These are phyloP conservation scores for Onygenales sp. DNA, from an alignment of 2,329 filamentous ascomycete genomes.

Conservation along the genomic window DNA sequence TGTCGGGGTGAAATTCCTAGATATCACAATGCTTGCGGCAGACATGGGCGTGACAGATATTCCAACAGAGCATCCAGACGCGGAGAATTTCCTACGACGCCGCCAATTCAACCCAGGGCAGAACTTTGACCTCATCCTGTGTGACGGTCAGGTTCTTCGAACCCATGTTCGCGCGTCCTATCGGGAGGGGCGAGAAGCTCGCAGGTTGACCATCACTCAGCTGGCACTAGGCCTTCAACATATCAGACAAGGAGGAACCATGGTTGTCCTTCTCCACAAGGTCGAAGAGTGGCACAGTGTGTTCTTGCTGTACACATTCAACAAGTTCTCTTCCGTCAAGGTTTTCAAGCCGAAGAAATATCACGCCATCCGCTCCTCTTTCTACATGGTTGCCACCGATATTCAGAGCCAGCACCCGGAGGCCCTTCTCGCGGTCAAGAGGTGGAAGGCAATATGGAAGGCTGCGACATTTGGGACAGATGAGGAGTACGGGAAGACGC, in stretches of 20 bases:
- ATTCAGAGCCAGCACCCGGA: conserved; percentile 26
- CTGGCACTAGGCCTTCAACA: conserved; percentile 39
- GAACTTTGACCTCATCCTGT: conserved; percentile 32
- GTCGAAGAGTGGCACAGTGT: conserved; percentile 34
- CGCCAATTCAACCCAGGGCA: conserved; percentile 9
- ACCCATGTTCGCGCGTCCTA: conserved; percentile 26
- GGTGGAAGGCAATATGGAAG: conserved; percentile 37
- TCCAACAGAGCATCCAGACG: conserved; percentile 15
- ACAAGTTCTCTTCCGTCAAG: conserved; percentile 31
- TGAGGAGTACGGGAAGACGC: background rate
- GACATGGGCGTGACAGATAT: conserved; percentile 3
- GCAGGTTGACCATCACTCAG: conserved; percentile 29
- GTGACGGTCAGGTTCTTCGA: conserved; percentile 40
- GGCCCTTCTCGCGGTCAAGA: conserved; percentile 26
- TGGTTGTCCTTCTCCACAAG: conserved; percentile 44
- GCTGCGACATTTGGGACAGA: conserved; percentile 27
- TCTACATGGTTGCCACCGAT: conserved; percentile 35
- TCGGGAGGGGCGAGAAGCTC: conserved; percentile 24
- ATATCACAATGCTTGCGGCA: conserved; percentile 41
- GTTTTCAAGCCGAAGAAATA: conserved; percentile 37
- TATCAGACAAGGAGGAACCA: conserved; percentile 34
- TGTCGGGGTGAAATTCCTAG: conserved; percentile 22
- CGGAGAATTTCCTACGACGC: conserved; percentile 18
- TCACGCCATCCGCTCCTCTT: conserved; percentile 40
- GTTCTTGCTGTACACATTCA: conserved; percentile 30